Conservation (phyloP, 805 yeast species). For the Saturnispora diversa region DNA sequence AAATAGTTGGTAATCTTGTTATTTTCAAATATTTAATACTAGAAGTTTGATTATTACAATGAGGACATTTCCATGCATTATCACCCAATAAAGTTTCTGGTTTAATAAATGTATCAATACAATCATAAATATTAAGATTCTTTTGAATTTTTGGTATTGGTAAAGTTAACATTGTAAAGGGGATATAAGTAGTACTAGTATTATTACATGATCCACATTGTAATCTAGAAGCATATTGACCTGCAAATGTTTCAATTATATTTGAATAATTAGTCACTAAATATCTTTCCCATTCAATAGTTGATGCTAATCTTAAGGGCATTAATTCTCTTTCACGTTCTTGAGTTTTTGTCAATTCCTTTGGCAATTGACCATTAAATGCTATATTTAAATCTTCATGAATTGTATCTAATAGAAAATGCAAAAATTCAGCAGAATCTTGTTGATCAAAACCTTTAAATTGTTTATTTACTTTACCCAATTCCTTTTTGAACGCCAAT, state of each 20-base stretch:
- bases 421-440: conserved; percentile 77
- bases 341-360: conserved; percentile 49
- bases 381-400: conserved; percentile 77
- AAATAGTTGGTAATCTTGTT: conserved; percentile 67
- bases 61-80: conserved; percentile 79
- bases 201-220: conserved; percentile 62
- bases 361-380: conserved; percentile 50
- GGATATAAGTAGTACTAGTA: conserved; percentile 80
- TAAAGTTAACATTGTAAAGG: conserved; percentile 69
- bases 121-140: conserved; percentile 41
- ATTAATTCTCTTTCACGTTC: conserved; percentile 64
- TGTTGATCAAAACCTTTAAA: conserved; percentile 70
- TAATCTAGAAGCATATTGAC: conserved; percentile 77
- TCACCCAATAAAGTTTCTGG: conserved; percentile 68
- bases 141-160: conserved; percentile 53
- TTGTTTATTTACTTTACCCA: conserved; percentile 58
- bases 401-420: conserved; percentile 62
- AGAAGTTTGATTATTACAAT: conserved; percentile 53
- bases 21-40: conserved; percentile 65
- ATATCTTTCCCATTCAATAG: conserved; percentile 89
- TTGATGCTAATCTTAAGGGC: conserved; percentile 72
- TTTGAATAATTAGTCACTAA: conserved; percentile 69
- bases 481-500: conserved; percentile 45
- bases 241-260: conserved; percentile 77
- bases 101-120: conserved; percentile 70